Percentiles rank a stretch among this genome's conserved stretches.
Conservation (phyloP, 768 basidiomycete genomes). For the Russula dissimulans region DNA sequence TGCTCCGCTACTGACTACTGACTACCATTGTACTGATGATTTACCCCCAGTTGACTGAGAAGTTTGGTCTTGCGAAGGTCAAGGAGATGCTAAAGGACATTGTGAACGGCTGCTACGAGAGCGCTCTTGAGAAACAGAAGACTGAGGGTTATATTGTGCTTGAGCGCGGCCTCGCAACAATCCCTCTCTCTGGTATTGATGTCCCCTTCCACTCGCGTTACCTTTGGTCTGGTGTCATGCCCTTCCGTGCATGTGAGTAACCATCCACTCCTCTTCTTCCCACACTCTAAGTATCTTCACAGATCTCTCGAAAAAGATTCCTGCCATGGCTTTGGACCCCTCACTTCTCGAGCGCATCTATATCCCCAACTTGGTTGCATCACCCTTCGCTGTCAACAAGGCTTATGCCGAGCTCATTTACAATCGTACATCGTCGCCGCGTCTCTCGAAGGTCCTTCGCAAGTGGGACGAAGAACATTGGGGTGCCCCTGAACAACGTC, state of each 20-base stretch:
- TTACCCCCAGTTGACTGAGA: conserved; percentile 63
- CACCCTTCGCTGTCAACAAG: conserved; percentile 72
- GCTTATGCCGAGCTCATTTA: conserved; percentile 93
- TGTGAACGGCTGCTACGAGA: conserved; percentile 68
- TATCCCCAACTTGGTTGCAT: conserved; percentile 92
- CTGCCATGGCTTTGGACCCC: conserved; percentile 81
- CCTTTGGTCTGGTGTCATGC: conserved; percentile 96
- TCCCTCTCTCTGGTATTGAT: conserved; percentile 92
- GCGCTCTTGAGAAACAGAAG: conserved; percentile 69
- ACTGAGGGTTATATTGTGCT: conserved; percentile 85
- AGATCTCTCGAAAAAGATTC: conserved; percentile 98
- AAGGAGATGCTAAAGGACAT: conserved; percentile 95
- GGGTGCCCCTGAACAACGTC: conserved; percentile 72
- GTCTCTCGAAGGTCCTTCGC: conserved; percentile 89
- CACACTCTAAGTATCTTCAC: background rate
- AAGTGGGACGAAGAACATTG: conserved; percentile 91
- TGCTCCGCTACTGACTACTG: background rate
- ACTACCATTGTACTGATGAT: background rate
- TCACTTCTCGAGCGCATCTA: conserved; percentile 93
- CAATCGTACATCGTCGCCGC: conserved; percentile 92
- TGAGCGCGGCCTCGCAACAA: conserved; percentile 94
- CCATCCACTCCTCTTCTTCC: background rate
- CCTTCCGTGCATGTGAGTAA: conserved; percentile 89
- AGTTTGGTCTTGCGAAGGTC: conserved; percentile 83
- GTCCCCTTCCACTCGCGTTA: conserved; percentile 99